Evolutionary conservation across 176 grass and related monocot species (phyloP), one percentile per base, ranked within the genome.

Genomic region (Triticum timopheevii): DNA sequence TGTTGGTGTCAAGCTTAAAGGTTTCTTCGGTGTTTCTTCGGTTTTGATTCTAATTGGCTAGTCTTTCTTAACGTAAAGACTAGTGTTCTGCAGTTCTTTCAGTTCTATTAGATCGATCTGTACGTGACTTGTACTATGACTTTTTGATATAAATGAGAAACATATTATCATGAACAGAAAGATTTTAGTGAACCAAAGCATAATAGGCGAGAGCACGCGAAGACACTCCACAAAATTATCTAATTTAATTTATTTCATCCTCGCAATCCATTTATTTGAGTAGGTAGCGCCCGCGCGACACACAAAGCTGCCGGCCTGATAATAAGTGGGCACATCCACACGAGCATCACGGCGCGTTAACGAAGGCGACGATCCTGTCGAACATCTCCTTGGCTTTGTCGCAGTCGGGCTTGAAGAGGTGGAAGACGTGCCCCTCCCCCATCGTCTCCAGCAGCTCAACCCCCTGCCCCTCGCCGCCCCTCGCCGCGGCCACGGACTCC

Each of bases 381-480:
- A 75, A 75, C 72, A 75, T 75, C 23, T 75, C 40, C 72, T 75
- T 75, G 42, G 72, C 72, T 44, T 75, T 75, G 72, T 47, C 23
- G 13, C 72, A 47, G 23, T 75, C 72, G 23, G 72, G 72, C 40
- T 49, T 75, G 23, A 47, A 27, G 23, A 75, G 72, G 72, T 75
- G 42, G 72, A 75, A 75, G 23, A 75, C 72, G 42, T 75, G 72
- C 23, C 72, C 72, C 72, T 49, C 72, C 72, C 42, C 42, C 13
- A 17, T 7, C 23, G 72, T 49, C 72, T 75, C 72, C 42, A 75
- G 13, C 40, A 75, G 72, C 42, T 75, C 13, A 6, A 75, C 72
- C 8, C 39, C 70, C n/a, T 49, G 45, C 13, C 45, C 45, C 3
- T 73, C n/a, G 11, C 71, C 72, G 23, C 72, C 72, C 72, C 72